Percentiles rank a stretch among this genome's conserved stretches.
Evolutionary conservation across 345 rosid genomes (phyloP).

Genomic region (Eucalyptus caleyi): DNA sequence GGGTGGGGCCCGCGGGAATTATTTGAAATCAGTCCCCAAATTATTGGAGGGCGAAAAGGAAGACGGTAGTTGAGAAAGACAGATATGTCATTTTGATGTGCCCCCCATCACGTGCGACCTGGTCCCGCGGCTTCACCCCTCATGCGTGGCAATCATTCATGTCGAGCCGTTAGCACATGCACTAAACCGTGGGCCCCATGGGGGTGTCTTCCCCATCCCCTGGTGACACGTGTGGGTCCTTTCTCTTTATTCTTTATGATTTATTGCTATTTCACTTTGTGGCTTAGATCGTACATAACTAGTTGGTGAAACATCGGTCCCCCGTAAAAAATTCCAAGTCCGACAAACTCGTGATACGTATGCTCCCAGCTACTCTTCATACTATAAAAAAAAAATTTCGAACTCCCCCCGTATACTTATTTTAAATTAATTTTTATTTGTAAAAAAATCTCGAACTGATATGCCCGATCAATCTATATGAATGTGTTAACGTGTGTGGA

Average conservation of each 20-base stretch:
- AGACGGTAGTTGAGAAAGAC: not conserved
- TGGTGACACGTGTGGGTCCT: not conserved
- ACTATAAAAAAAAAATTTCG: not conserved
- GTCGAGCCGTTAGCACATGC: not conserved
- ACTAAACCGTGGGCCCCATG: not conserved
- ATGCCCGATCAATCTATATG: accelerated
- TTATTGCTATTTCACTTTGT: no score
- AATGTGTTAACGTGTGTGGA: accelerated
- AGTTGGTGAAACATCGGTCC: not conserved
- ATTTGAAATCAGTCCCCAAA: not conserved
- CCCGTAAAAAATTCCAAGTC: not conserved
- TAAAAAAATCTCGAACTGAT: accelerated
- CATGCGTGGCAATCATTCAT: not conserved
- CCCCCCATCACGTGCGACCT: not conserved
- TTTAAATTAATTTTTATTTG: not conserved
- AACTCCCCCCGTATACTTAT: not conserved
- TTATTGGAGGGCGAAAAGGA: not conserved
- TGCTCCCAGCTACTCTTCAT: not conserved
- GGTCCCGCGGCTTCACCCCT: not conserved
- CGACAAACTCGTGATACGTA: not conserved
- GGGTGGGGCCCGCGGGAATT: not conserved
- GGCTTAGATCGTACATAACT: not conserved
- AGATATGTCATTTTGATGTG: not conserved
- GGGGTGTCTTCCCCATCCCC: no score
- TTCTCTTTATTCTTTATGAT: not conserved